Evolutionary conservation across 1,284 basidiomycete genomes (phyloP).

Genomic region (Pulveroboletus sp.): DNA sequence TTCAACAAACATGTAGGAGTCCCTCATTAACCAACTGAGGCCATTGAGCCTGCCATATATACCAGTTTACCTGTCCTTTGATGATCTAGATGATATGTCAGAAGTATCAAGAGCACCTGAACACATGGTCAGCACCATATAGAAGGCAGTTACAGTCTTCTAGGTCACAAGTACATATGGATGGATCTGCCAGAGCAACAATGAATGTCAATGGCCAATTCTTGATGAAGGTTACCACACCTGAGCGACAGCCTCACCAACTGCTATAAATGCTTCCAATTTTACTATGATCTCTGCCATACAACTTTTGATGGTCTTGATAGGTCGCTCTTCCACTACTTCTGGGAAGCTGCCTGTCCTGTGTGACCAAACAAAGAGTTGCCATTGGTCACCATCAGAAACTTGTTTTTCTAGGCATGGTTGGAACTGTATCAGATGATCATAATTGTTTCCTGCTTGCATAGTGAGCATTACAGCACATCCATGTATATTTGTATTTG

Average conservation of each 20-base stretch:
- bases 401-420: conserved; percentile 5
- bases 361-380: conserved; percentile 22
- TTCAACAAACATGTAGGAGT: conserved; percentile 32
- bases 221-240: conserved; percentile 1
- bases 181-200: conserved; percentile 12
- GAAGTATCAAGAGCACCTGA: neutral
- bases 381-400: conserved; percentile 8
- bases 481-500: neutral
- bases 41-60: conserved; percentile 25
- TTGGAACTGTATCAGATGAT: conserved; percentile 17
- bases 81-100: conserved; percentile 23
- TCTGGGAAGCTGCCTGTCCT: conserved; percentile 1
- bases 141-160: conserved; percentile 25
- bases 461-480: neutral
- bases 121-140: conserved; percentile 16
- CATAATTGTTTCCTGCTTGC: conserved; percentile 11
- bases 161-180: conserved; percentile 27
- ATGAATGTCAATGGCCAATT: neutral
- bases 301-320: conserved; percentile 10
- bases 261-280: conserved; percentile 24
- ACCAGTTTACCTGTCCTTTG: conserved; percentile 25
- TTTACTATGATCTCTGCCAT: conserved; percentile 23
- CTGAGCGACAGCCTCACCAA: conserved; percentile 23
- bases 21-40: conserved; percentile 27
- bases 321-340: neutral